Base-by-base conservation (phyloP, 2,329 filamentous ascomycete species). In the Tolypocladium tropicale region DNA sequence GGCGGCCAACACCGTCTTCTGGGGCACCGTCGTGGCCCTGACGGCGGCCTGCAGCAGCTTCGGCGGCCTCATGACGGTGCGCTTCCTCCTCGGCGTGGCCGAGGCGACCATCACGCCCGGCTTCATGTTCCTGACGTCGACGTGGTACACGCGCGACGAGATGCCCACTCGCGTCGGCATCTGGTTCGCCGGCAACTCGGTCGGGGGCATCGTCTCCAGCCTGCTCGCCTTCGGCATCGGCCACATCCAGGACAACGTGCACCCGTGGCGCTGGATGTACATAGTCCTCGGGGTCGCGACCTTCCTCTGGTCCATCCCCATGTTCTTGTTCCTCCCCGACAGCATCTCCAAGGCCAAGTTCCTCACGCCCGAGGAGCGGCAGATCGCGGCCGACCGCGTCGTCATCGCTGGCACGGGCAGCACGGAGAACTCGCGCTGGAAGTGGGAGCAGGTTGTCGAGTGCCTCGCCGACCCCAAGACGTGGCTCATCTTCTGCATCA, bases 231-330 rank as follows among this genome's bases (percentile, higher is more conserved):
- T 80, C 57, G 80, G 76, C 2, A 69, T 83, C 9, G 82, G 81
- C 0, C 80, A 84, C 58, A 72, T 83, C 46, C 61, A 73, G 18
- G 68, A 75, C 52, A 57, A 65, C 14, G 62, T 82, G 18, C 71
- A 69, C 21, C 75, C 78, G 4, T 83, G 80, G 80, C 72, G 75
- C 53, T 81, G 77, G 76, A 79, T 84, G 75, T 84, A 80, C 63
- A 78, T 80, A 57, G 70, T 82, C 32, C 71, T 83, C 1, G 81
- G 81, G 1, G 56, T 72, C 0, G 63, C 67, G 0, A 84, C 80
- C 0, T 77, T 80, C 54, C 60, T 80, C 3, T 79, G 79, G 76
- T 74, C 73, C 0, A 69, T 80, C 3, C 69, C 75, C 1, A 61
- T 83, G 49, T 74, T 76, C 57, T 59, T 74, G 28, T 63, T 78